These are phyloP conservation scores for Aethionema arabicum DNA, from an alignment of 345 rosid genomes.

Conservation along the genomic window DNA sequence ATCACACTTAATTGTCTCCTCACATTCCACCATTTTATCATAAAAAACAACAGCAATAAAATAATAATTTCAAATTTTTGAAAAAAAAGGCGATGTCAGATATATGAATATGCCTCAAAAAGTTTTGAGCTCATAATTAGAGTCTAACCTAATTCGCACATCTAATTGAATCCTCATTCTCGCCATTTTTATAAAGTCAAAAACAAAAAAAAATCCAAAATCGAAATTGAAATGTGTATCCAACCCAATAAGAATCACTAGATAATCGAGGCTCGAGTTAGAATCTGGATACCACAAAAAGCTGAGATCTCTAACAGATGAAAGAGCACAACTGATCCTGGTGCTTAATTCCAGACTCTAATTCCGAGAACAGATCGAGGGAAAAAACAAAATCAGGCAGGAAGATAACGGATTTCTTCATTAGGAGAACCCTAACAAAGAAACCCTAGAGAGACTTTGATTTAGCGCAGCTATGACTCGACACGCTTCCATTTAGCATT, in stretches of 20 bases:
- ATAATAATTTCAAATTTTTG: too few relatives aligned
- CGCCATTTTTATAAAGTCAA: background rate
- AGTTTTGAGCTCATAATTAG: constrained; percentile 2
- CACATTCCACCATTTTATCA: constrained; percentile 25
- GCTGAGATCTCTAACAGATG: constrained; percentile 13
- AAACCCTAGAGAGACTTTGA: constrained; percentile 8
- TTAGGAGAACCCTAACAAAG: constrained; percentile 35
- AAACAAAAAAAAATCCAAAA: background rate
- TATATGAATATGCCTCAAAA: constrained; percentile 33
- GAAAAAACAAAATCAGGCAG: constrained; percentile 10
- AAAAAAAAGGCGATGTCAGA: constrained; percentile 16
- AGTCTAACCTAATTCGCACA: constrained; percentile 19
- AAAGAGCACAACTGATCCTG: background rate
- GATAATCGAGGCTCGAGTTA: background rate
- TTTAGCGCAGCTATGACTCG: constrained; percentile 43
- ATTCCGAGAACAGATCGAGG: constrained; percentile 5
- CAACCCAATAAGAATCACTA: constrained; percentile 20
- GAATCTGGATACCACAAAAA: constrained; percentile 20
- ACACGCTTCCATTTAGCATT: constrained; percentile 40
- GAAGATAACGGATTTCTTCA: background rate
- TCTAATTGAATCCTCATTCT: constrained; percentile 29
- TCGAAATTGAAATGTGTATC: constrained; percentile 6
- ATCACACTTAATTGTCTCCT: constrained; percentile 26
- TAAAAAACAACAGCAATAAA: background rate
- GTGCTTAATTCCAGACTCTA: constrained; percentile 14